phyloP scores from a whole-genome alignment of 2,329 filamentous ascomycete genomes.

The Penicillium sp. region DNA sequence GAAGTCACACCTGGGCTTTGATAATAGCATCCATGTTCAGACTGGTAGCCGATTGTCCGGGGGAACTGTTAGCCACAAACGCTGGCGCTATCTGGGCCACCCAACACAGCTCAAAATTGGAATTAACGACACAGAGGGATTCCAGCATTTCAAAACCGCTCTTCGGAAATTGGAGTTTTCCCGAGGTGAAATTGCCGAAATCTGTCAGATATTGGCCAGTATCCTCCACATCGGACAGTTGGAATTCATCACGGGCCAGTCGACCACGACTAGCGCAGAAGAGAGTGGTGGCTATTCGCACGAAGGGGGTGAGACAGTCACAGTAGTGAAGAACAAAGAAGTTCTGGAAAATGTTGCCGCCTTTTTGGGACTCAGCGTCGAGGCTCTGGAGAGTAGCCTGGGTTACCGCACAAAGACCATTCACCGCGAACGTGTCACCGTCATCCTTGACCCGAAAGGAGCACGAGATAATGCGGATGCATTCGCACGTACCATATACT shows the following conservation, averaged over 20 bases:
- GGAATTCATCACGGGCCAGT: constrained; percentile 79
- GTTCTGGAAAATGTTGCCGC: constrained; percentile 79
- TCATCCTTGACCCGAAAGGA: constrained; percentile 91
- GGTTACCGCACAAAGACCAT: constrained; percentile 97
- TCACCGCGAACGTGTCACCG: constrained; percentile 92
- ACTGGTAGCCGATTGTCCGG: constrained; percentile 52
- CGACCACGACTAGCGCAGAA: constrained; percentile 73
- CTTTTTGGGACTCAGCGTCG: constrained; percentile 81
- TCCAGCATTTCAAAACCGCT: constrained; percentile 96
- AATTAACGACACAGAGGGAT: constrained; percentile 92
- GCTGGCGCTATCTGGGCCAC: constrained; percentile 95
- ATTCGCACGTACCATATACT: constrained; percentile 87
- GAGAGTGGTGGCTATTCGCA: constrained; percentile 96
- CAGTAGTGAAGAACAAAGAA: constrained; percentile 90
- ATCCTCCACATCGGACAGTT: constrained; percentile 98
- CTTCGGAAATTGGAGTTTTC: constrained; percentile 92
- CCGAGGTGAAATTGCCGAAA: constrained; percentile 87
- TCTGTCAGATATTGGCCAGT: constrained; percentile 88
- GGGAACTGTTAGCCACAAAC: constrained; percentile 59
- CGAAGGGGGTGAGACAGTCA: constrained; percentile 82
- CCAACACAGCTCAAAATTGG: constrained; percentile 95
- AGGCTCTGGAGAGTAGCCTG: constrained; percentile 79
- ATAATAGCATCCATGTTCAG: constrained; percentile 43
- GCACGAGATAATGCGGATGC: constrained; percentile 91
- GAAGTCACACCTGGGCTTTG: constrained; percentile 75